A percentile compares a stretch with the other conserved stretches of the same genome.
Evolutionary conservation across 73 alveolate genomes (phyloP).

Genomic region (Diophrys appendiculata): DNA sequence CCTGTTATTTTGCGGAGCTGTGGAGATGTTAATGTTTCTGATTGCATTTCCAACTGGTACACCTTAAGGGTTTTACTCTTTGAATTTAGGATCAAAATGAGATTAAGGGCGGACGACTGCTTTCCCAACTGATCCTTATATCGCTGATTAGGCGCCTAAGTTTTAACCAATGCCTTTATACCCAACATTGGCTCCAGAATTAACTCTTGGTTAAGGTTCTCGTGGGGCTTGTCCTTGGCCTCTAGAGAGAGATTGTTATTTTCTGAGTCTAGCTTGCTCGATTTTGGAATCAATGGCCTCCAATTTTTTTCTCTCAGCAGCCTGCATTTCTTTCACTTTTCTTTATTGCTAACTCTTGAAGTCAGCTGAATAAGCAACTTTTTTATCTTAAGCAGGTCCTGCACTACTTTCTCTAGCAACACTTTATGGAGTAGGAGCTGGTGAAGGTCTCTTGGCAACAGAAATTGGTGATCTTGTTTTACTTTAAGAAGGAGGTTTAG

Average conservation of each 20-base stretch:
- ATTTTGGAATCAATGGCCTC: background rate
- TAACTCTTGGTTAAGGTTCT: too few relatives aligned
- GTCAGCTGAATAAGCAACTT: background rate
- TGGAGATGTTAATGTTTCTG: background rate
- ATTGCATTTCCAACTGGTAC: too few relatives aligned
- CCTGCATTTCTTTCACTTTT: background rate
- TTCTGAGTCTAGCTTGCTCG: slow-evolving; percentile 2
- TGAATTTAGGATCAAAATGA: background rate
- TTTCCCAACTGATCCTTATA: background rate
- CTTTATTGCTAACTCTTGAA: background rate
- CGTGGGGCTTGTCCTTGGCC: too few relatives aligned
- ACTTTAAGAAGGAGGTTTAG: background rate
- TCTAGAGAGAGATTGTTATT: background rate
- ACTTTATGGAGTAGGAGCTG: background rate
- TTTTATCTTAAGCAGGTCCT: background rate
- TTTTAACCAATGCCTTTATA: background rate
- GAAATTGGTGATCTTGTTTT: background rate
- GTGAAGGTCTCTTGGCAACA: too few relatives aligned
- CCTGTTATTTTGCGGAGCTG: background rate
- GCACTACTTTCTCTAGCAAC: background rate
- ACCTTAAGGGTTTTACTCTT: too few relatives aligned
- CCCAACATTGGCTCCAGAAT: too few relatives aligned
- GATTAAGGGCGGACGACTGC: background rate
- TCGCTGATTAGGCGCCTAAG: background rate
- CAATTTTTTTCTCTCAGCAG: background rate